Evolutionary conservation across 2,329 filamentous ascomycete genomes (phyloP).

Genomic region (Penicillium digitatum): DNA sequence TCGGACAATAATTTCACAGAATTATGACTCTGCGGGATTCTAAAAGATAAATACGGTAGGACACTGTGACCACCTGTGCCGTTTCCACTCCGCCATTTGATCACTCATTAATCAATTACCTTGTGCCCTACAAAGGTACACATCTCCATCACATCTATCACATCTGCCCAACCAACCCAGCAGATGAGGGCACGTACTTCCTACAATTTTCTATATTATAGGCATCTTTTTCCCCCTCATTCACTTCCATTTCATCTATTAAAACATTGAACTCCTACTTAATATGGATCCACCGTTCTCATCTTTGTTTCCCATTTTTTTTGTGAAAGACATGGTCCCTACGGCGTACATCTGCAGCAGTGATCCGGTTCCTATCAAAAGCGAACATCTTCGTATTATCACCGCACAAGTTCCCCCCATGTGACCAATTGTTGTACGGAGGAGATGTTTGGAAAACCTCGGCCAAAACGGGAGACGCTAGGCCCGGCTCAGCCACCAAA

Average conservation of each 20-base stretch:
- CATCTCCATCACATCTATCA: background rate
- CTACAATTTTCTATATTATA: background rate
- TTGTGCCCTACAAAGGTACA: background rate
- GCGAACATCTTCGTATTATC: background rate
- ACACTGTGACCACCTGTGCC: constrained; percentile 23
- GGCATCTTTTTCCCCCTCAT: background rate
- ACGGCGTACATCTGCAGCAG: background rate
- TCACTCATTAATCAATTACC: background rate
- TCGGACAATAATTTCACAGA: constrained; percentile 27
- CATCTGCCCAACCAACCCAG: background rate
- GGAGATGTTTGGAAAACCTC: background rate
- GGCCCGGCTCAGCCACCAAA: constrained; percentile 7
- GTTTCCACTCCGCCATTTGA: constrained; percentile 18
- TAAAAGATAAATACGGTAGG: constrained; percentile 23
- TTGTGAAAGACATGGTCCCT: background rate
- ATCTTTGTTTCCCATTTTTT: background rate
- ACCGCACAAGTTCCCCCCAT: background rate
- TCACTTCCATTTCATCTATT: background rate
- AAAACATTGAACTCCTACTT: background rate
- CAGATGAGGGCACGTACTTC: background rate
- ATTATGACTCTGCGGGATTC: constrained; percentile 33
- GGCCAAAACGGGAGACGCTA: constrained; percentile 1
- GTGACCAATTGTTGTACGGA: too few species aligned
- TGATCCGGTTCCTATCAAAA: background rate
- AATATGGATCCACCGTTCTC: background rate